Conservation (phyloP, 2,329 filamentous ascomycete genomes). For the Penicillium sp. region DNA sequence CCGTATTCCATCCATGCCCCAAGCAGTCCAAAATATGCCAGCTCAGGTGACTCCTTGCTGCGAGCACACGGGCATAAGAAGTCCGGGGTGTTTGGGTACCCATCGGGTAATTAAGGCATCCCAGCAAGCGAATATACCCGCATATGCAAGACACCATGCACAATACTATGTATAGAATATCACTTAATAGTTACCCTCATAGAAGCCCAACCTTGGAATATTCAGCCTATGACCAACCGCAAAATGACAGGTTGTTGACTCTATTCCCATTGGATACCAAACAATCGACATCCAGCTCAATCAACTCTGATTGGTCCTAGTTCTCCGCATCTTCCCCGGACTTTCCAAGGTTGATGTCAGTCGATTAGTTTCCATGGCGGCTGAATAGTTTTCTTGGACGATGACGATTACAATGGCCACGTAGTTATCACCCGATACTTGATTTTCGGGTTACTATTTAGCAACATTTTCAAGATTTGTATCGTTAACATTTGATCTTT, state of each 20-base stretch:
- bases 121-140: background rate
- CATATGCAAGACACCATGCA: background rate
- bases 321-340: constrained; percentile 1
- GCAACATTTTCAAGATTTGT: background rate
- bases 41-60: background rate
- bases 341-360: background rate
- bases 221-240: constrained; percentile 1
- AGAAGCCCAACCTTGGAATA: background rate
- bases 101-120: background rate
- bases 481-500: background rate
- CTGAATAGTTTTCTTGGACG: background rate
- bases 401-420: constrained; percentile 1
- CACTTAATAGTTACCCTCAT: background rate
- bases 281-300: constrained; percentile 8
- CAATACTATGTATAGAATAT: background rate
- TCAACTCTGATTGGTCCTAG: background rate
- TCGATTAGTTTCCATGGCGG: background rate
- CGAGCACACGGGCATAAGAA: background rate
- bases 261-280: constrained; percentile 4
- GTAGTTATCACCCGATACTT: background rate
- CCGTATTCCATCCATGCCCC: background rate
- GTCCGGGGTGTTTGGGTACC: background rate
- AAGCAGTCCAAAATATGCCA: background rate
- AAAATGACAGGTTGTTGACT: constrained; percentile 12
- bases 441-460: background rate